Conservation (phyloP, 1,139 yeast species). For the Hansenula lynferdii region DNA sequence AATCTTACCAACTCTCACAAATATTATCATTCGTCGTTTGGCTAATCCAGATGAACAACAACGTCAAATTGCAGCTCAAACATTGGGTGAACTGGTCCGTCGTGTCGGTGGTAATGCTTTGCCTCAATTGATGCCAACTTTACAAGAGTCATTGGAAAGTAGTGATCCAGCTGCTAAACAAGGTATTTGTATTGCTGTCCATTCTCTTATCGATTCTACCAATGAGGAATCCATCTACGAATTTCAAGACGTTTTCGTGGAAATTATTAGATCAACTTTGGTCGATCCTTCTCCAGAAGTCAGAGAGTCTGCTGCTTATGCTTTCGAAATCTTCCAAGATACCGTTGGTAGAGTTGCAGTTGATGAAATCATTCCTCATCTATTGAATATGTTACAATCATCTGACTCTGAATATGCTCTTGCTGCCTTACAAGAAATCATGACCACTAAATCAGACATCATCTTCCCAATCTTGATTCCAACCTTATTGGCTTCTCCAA, state of each 20-base stretch:
- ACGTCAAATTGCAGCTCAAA: slow-evolving; percentile 86
- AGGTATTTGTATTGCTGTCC: slow-evolving; percentile 93
- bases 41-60: slow-evolving; percentile 78
- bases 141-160: slow-evolving; percentile 58
- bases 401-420: slow-evolving; percentile 74
- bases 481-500: slow-evolving; percentile 74
- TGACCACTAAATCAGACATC: slow-evolving; percentile 85
- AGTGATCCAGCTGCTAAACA: slow-evolving; percentile 82
- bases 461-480: slow-evolving; percentile 95
- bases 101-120: slow-evolving; percentile 92
- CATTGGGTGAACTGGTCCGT: slow-evolving; percentile 92
- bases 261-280: slow-evolving; percentile 73
- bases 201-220: slow-evolving; percentile 79
- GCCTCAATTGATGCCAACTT: slow-evolving; percentile 78
- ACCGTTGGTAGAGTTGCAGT: slow-evolving; percentile 80
- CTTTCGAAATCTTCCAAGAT: slow-evolving; percentile 83
- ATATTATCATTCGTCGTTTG: slow-evolving; percentile 72
- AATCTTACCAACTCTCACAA: slow-evolving; percentile 79
- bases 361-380: slow-evolving; percentile 83
- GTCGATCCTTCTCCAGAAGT: slow-evolving; percentile 71
- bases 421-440: slow-evolving; percentile 84
- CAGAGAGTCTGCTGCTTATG: slow-evolving; percentile 86
- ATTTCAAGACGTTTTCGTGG: slow-evolving; percentile 66
- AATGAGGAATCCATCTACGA: slow-evolving; percentile 55
- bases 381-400: slow-evolving; percentile 66